A percentile compares a stretch with the other conserved stretches of the same genome.
phyloP scores from a whole-genome alignment of 257 asterid species.

The Rubia yunnanensis region DNA sequence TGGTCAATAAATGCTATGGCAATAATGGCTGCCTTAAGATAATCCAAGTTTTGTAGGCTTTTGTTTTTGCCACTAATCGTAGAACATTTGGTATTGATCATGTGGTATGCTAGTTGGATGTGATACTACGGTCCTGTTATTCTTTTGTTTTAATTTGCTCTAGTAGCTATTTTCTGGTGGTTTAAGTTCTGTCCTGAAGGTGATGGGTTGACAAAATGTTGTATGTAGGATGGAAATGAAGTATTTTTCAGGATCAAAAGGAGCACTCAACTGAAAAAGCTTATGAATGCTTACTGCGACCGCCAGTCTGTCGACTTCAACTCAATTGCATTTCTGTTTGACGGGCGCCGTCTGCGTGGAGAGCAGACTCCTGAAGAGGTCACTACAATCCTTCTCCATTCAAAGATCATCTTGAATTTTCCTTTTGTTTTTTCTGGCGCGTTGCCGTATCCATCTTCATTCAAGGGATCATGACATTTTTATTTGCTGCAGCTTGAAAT shows the following conservation, averaged over 20 bases:
- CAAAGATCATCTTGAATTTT: neutral
- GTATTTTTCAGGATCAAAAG: conserved; percentile 39
- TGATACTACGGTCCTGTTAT: neutral
- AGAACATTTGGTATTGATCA: neutral
- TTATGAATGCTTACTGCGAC: conserved; percentile 37
- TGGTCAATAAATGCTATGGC: no score
- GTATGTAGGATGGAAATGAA: conserved; percentile 33
- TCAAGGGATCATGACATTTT: neutral
- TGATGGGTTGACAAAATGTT: neutral
- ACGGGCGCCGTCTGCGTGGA: conserved; percentile 34
- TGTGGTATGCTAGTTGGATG: neutral
- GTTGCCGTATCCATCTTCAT: neutral
- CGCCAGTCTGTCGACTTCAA: conserved; percentile 33
- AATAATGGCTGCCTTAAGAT: no score
- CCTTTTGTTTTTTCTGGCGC: neutral
- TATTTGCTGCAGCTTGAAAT: conserved; percentile 23
- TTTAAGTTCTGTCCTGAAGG: neutral
- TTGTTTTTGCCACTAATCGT: neutral
- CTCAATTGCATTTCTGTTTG: conserved; percentile 36
- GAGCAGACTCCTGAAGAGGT: conserved; percentile 43
- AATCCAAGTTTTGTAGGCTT: no score
- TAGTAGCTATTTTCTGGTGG: neutral
- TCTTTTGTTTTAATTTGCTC: neutral
- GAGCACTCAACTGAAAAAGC: conserved; percentile 36
- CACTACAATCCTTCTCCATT: neutral